Evolutionary conservation across 2,329 filamentous ascomycete genomes (phyloP).

Genomic region (Geosmithia putterillii): DNA sequence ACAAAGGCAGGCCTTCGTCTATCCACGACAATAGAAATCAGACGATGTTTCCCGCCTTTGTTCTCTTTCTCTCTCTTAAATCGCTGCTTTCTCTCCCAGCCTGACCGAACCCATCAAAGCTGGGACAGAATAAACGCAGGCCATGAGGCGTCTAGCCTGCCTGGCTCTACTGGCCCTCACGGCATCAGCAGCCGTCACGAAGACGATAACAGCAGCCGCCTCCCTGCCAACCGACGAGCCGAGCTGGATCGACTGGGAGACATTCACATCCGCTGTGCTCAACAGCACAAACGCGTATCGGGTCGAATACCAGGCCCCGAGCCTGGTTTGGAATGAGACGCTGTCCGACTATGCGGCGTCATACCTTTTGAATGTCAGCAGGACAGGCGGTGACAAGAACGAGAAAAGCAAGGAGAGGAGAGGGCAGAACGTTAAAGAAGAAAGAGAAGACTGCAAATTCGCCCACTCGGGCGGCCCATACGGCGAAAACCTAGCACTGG

Average conservation of each 20-base stretch:
- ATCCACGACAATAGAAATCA: no score
- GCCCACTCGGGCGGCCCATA: constrained; percentile 48
- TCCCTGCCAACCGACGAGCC: constrained; percentile 22
- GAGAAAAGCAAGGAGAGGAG: background rate
- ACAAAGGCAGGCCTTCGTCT: no score
- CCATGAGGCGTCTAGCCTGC: background rate
- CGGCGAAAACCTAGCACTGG: constrained; percentile 64
- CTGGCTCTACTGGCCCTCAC: background rate
- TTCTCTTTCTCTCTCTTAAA: no score
- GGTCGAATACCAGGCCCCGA: constrained; percentile 43
- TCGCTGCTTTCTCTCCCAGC: no score
- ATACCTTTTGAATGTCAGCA: constrained; percentile 26
- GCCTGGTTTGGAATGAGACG: constrained; percentile 52
- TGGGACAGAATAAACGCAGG: no score
- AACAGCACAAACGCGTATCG: constrained; percentile 57
- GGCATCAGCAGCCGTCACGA: background rate
- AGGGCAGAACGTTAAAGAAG: no score
- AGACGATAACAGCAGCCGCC: constrained; percentile 19
- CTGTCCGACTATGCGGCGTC: constrained; percentile 40
- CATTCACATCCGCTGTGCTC: constrained; percentile 44
- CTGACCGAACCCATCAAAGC: no score
- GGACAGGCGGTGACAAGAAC: background rate
- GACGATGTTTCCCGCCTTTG: no score
- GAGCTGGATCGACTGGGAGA: constrained; percentile 12
- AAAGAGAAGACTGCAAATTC: constrained; percentile 27